Conservation (phyloP, 192 early-diverging fungal species). For the Entophlyctis luteolus region DNA sequence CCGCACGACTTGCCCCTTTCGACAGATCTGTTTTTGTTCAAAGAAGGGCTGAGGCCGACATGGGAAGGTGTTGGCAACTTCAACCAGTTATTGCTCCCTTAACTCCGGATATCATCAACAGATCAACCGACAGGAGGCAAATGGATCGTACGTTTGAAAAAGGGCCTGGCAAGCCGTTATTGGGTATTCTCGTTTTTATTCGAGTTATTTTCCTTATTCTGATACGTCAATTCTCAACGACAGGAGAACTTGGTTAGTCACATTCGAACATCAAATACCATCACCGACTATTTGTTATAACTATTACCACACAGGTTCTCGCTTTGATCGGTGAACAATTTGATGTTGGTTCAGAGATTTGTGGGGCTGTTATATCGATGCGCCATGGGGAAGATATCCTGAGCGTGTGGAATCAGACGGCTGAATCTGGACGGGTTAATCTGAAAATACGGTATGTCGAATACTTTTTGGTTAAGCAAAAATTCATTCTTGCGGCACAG, state of each 20-base stretch:
- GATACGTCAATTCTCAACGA: neutral
- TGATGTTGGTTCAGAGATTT: slow-evolving; percentile 82
- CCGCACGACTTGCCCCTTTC: slow-evolving; percentile 81
- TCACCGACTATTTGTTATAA: neutral
- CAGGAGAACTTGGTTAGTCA: slow-evolving; percentile 26
- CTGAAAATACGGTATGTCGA: slow-evolving; percentile 67
- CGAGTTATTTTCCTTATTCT: slow-evolving; percentile 17
- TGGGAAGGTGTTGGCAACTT: slow-evolving; percentile 94
- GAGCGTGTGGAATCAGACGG: slow-evolving; percentile 88
- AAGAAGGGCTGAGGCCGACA: slow-evolving; percentile 84
- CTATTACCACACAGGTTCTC: slow-evolving; percentile 54
- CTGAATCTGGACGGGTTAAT: slow-evolving; percentile 78
- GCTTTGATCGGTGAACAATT: slow-evolving; percentile 90
- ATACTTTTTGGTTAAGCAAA: neutral
- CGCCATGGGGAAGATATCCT: slow-evolving; percentile 90
- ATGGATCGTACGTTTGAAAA: slow-evolving; percentile 88
- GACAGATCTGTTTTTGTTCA: slow-evolving; percentile 91
- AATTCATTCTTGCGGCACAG: slow-evolving; percentile 35
- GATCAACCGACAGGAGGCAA: slow-evolving; percentile 91
- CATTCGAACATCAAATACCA: neutral
- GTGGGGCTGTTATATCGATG: slow-evolving; percentile 90
- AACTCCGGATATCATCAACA: slow-evolving; percentile 12
- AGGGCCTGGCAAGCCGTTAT: slow-evolving; percentile 84
- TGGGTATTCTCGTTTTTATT: slow-evolving; percentile 79
- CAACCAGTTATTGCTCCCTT: no score